Evolutionary conservation across 805 yeast species (phyloP).

Genomic region (Wickerhamiella lipophila): DNA sequence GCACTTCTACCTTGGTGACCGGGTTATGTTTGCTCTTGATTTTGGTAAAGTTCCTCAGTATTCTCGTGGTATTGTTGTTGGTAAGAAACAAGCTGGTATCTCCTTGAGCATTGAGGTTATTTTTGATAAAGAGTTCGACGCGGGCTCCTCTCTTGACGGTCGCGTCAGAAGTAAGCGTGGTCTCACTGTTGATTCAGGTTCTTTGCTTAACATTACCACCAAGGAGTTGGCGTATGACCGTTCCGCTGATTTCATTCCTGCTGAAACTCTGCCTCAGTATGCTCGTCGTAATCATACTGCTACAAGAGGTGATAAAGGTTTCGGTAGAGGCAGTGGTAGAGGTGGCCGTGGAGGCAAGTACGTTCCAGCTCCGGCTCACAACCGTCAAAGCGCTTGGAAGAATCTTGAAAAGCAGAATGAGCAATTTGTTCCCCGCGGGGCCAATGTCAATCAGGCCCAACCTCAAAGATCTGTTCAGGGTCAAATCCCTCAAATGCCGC

Average conservation of each 20-base stretch:
- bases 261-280: neutral
- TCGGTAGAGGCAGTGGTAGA: neutral
- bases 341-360: neutral
- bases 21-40: slow-evolving; percentile 72
- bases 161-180: slow-evolving; percentile 72
- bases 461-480: neutral
- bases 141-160: slow-evolving; percentile 74
- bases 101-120: slow-evolving; percentile 52
- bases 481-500: neutral
- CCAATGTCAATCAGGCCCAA: neutral
- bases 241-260: slow-evolving; percentile 31
- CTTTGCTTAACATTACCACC: slow-evolving; percentile 63
- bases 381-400: neutral
- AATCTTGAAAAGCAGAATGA: neutral
- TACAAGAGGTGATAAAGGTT: neutral
- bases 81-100: slow-evolving; percentile 34
- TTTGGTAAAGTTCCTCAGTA: slow-evolving; percentile 83
- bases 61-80: slow-evolving; percentile 79
- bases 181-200: slow-evolving; percentile 63
- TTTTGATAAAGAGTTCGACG: slow-evolving; percentile 70
- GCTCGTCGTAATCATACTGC: neutral
- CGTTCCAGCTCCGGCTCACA: neutral
- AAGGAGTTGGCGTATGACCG: slow-evolving; percentile 69
- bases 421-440: neutral
- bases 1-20: slow-evolving; percentile 72